Conservation (phyloP, 108 stramenopile species). For the Cylindrotheca closterium region DNA sequence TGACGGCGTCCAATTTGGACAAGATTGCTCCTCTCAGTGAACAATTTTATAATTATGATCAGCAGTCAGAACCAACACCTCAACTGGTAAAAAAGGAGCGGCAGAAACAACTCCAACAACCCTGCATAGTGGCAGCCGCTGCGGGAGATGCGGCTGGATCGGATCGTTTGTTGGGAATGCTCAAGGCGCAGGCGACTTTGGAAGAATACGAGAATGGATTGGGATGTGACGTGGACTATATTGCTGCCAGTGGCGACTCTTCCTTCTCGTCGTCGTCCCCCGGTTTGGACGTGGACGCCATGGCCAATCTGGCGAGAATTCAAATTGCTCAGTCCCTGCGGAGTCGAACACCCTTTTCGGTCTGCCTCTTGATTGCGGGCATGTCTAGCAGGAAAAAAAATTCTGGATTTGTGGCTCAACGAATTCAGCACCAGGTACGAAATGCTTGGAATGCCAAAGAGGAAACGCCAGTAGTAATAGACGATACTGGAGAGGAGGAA, state of each 20-base stretch:
- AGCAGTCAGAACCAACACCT: background rate
- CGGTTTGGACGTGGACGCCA: conserved; percentile 58
- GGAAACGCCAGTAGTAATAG: too few relatives aligned
- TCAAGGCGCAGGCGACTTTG: conserved; percentile 48
- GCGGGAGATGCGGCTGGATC: conserved; percentile 74
- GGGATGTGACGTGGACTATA: conserved; percentile 58
- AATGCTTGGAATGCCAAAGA: conserved; percentile 5
- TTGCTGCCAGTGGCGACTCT: background rate
- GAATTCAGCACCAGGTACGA: conserved; percentile 17
- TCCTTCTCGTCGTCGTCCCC: background rate
- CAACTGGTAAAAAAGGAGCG: background rate
- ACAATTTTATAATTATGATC: conserved; percentile 18
- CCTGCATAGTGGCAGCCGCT: conserved; percentile 62
- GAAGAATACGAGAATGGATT: conserved; percentile 64
- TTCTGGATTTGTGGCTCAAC: background rate
- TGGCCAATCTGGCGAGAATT: conserved; percentile 60
- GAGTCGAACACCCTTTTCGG: conserved; percentile 35
- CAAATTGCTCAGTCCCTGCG: conserved; percentile 49
- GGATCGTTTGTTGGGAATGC: conserved; percentile 55
- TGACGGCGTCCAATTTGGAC: conserved; percentile 68
- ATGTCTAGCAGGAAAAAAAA: conserved; percentile 22
- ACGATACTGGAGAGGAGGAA: too few relatives aligned
- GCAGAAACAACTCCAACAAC: conserved; percentile 3
- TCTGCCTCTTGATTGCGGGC: conserved; percentile 69
- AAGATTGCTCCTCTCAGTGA: conserved; percentile 52